These are phyloP conservation scores for Acaromyces ingoldii DNA, from an alignment of 1,284 basidiomycete species.

Conservation along the genomic window DNA sequence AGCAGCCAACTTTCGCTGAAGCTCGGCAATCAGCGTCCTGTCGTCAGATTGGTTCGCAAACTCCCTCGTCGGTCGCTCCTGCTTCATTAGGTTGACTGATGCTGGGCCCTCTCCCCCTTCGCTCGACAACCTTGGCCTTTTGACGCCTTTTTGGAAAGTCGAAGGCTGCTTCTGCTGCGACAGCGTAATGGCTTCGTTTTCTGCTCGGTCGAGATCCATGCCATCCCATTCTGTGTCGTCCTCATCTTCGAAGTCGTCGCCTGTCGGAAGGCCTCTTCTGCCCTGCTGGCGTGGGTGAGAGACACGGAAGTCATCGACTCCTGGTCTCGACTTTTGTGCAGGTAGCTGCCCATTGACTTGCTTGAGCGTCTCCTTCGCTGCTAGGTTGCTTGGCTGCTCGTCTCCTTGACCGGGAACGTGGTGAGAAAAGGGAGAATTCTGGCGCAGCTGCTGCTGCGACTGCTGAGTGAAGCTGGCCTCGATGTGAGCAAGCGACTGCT, in stretches of 20 bases:
- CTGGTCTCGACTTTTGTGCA: too few relatives aligned
- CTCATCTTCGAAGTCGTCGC: neutral
- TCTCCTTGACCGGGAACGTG: too few relatives aligned
- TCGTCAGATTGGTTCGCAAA: neutral
- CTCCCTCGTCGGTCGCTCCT: too few relatives aligned
- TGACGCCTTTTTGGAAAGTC: neutral
- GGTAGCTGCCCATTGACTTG: too few relatives aligned
- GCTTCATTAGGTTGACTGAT: too few relatives aligned
- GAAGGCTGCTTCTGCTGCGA: neutral
- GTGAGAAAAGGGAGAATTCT: too few relatives aligned
- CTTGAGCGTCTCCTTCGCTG: too few relatives aligned
- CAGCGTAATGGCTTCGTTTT: conserved; percentile 1
- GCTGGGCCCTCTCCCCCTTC: too few relatives aligned
- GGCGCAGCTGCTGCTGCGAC: too few relatives aligned
- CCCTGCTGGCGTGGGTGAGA: neutral
- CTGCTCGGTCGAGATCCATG: neutral
- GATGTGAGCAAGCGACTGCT: too few relatives aligned
- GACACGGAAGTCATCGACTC: neutral
- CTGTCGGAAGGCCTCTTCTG: neutral
- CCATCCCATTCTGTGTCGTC: neutral
- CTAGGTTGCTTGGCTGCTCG: too few relatives aligned
- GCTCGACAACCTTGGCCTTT: neutral
- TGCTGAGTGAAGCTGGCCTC: too few relatives aligned
- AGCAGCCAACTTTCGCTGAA: neutral
- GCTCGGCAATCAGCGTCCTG: neutral